Evolutionary conservation across 257 asterid genomes (phyloP).

Genomic region (Solanum medicagineum): DNA sequence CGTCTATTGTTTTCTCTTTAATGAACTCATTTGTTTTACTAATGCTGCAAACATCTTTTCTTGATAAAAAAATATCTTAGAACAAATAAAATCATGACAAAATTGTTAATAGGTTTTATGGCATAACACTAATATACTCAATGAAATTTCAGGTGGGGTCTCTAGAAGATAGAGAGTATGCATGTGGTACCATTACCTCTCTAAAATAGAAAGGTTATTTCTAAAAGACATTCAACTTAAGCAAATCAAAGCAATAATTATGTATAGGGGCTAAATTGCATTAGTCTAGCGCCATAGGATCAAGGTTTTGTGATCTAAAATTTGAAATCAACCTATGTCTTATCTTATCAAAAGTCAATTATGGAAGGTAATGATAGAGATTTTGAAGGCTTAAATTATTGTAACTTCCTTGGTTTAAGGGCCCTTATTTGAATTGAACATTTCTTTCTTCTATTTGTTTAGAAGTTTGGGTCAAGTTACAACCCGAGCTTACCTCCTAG

Average conservation of each 20-base stretch:
- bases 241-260: too few species aligned
- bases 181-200: too few species aligned
- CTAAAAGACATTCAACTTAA: too few species aligned
- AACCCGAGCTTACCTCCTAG: too few species aligned
- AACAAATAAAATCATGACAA: neutral
- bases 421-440: neutral
- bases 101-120: neutral
- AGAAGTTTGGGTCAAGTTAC: too few species aligned
- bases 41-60: neutral
- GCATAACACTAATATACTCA: too few species aligned
- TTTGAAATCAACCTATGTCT: neutral
- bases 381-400: neutral
- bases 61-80: neutral
- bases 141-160: too few species aligned
- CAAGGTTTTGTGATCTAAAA: neutral
- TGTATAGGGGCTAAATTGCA: too few species aligned
- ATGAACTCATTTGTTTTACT: neutral
- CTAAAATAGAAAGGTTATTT: too few species aligned
- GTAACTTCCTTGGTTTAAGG: neutral
- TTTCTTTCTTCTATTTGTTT: too few species aligned
- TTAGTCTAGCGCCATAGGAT: neutral
- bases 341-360: neutral
- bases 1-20: neutral
- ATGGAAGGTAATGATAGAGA: neutral
- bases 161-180: too few species aligned